phyloP scores from a whole-genome alignment of 352 stramenopile species.

The Aphanomyces euteiches region DNA sequence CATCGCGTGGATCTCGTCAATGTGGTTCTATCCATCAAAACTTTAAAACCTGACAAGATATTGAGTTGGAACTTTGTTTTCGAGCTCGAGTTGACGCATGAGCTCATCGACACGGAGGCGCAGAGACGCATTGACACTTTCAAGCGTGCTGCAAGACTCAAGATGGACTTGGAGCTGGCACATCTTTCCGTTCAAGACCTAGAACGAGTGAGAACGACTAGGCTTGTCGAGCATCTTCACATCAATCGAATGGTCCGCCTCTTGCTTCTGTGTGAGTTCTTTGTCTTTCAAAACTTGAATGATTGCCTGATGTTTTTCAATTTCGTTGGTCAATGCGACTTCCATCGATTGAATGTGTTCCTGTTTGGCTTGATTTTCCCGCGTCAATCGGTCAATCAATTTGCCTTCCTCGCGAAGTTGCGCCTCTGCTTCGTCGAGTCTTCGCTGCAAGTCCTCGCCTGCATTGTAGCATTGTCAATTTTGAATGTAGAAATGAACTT shows the following conservation, averaged over 20 bases:
- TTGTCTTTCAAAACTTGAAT: slow-evolving; percentile 60
- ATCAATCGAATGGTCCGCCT: slow-evolving; percentile 58
- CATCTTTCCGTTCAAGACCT: slow-evolving; percentile 50
- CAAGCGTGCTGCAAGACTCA: slow-evolving; percentile 63
- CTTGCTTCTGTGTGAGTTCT: slow-evolving; percentile 49
- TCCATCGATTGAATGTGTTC: slow-evolving; percentile 72
- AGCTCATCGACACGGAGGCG: slow-evolving; percentile 54
- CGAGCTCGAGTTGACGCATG: slow-evolving; percentile 61
- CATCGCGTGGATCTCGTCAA: slow-evolving; percentile 73
- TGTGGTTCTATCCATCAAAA: slow-evolving; percentile 37
- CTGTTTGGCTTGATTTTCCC: slow-evolving; percentile 67
- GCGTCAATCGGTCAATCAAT: slow-evolving; percentile 76
- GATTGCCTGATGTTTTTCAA: slow-evolving; percentile 56
- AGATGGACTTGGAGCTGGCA: slow-evolving; percentile 64
- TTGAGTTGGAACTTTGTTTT: slow-evolving; percentile 38
- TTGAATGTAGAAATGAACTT: neutral
- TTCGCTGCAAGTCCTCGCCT: slow-evolving; percentile 65
- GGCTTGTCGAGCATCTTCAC: neutral
- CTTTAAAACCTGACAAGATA: neutral
- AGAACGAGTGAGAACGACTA: neutral
- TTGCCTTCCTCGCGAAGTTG: slow-evolving; percentile 74
- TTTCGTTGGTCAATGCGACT: slow-evolving; percentile 51
- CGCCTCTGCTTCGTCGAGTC: slow-evolving; percentile 66
- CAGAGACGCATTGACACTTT: slow-evolving; percentile 52
- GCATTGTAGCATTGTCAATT: neutral